Conservation (phyloP, 2,329 filamentous ascomycete species). For the Alternaria metachromatica region DNA sequence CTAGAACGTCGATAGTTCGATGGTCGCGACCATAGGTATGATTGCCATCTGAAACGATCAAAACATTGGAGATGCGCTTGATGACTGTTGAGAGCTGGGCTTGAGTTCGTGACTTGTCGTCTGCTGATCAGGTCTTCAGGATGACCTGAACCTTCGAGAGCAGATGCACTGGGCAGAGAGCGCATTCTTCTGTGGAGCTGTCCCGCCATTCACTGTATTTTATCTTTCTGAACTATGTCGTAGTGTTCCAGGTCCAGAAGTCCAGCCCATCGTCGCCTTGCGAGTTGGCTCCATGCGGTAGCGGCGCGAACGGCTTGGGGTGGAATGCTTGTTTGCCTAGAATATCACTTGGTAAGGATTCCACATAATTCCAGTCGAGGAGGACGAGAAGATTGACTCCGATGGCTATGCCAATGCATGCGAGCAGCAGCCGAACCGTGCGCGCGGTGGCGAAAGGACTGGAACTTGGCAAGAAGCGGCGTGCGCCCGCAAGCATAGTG, state of each 20-base stretch:
- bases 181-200: not conserved
- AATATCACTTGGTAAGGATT: rapidly evolving
- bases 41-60: not conserved
- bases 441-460: not conserved
- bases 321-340: not conserved
- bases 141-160: not conserved
- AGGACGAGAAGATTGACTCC: rapidly evolving
- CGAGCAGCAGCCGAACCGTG: not conserved
- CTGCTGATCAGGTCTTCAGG: not conserved
- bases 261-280: not conserved
- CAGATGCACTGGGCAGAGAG: not conserved
- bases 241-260: not conserved
- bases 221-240: not conserved
- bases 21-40: not conserved
- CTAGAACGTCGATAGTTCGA: not conserved
- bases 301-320: not conserved
- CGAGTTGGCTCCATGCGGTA: rapidly evolving
- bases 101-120: not conserved
- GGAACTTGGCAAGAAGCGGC: not conserved
- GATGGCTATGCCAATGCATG: not conserved
- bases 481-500: not conserved
- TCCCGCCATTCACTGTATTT: not conserved
- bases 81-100: not conserved
- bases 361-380: not conserved
- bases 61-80: not conserved